Evolutionary conservation across 1,284 basidiomycete species (phyloP), one percentile per base, ranked within the genome.

Genomic region (Ustilago esculenta): DNA sequence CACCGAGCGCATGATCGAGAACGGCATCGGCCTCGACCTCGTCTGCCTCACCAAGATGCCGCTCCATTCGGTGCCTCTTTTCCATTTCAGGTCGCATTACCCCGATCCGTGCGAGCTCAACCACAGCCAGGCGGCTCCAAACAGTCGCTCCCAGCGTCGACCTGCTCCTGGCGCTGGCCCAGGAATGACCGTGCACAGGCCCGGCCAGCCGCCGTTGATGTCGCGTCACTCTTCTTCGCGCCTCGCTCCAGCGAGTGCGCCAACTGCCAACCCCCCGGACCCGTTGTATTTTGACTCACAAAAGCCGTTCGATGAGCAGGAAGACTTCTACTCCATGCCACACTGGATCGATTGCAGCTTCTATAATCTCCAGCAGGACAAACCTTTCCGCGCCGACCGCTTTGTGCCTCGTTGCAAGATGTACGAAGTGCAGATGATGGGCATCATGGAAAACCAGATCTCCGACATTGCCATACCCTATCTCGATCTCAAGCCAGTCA

Each of bases 1-100:
- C 0, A 97, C 94, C 0, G 93, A 92, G 47, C 87, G 96, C n/a
- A 89, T 98, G 87, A 87, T 96, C 34, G 94, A 96, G 77, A 94
- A 95, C 81, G 96, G 96, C 0, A 90, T 95, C 66, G 89, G 90
- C 0, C 84, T 97, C 6, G 92, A 98, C 77, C 87, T 98, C 20
- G 89, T 99, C 44, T 91, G 90, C 39, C 86, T 98, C 33, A 89
- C 92, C 32, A 97, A 97, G 82, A 91, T 91, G 64, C 96, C 96
- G 1, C 84, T 98, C 24, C 94, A 98, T 79, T 90, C 90, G 68
- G 93, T 83, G 17, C 83, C 83, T 3, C 73, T 84, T 21, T 84
- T 84, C 48, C 76, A 77, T 54, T 81, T 81, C 61, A 63, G 58
- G 24, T 73, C 71, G 18, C 58, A 72, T 30, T 70, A 60, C 6